Base-by-base conservation (phyloP, 2,329 filamentous ascomycete species). In the Alternaria sp. region DNA sequence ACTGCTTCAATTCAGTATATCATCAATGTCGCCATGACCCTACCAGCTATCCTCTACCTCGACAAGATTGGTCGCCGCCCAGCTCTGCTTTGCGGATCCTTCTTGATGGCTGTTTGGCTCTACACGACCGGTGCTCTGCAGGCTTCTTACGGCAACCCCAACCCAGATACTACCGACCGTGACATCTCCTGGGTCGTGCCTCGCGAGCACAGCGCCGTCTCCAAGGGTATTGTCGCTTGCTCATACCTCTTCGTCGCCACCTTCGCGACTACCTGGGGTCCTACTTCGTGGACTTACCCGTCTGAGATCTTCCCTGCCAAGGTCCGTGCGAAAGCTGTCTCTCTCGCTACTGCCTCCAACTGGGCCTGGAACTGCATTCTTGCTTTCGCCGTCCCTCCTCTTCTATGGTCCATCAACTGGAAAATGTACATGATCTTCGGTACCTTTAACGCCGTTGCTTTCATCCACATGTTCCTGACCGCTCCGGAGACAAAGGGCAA, bases 1-100 rank as follows among this genome's bases (percentile, higher is more conserved):
- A 86, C 85, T 1, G 83, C 85, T 0, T 84, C 84, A 0, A 86
- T 89, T 23, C 85, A 88, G 68, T 88, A 88, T 66, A 81, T 88
- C 56, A 86, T 89, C 74, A 88, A 88, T 67, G 85, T 88, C 0
- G 78, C 79, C 14, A 77, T 87, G 60, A 88, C 87, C 0, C 74
- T 88, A 2, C 85, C 86, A 0, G 85, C 85, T 13, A 86, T 89
- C 31, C 55, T 87, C 10, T 88, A 82, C 69, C 80, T 89, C 45
- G 87, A 89, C 71, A 81, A 78, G 60, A 80, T 84, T 63, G 86
- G 86, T 40, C 84, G 87, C 8, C 84, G 87, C 0, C 83, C 82
- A 0, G 79, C 85, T 0, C 77, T 89, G 9, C 79, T 88, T 2
- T 59, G 82, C 17, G 86, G 86, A 2, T 81, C 84, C 3, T 83